Evolutionary conservation across 768 basidiomycete genomes (phyloP), one percentile per base, ranked within the genome.

Genomic region (Hygrophorus russula): DNA sequence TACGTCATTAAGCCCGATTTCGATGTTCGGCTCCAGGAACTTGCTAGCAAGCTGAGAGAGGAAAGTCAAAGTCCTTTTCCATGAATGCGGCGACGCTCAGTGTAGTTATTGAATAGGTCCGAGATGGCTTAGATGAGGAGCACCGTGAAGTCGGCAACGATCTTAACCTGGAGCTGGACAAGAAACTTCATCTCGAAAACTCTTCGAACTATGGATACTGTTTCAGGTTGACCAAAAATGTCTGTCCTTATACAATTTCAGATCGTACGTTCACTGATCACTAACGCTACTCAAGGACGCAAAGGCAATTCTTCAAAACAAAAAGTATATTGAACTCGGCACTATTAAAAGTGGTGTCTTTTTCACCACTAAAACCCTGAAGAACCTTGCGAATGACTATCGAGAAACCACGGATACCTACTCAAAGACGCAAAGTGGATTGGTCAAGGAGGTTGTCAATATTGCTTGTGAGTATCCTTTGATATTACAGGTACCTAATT

Each of bases 131-230:
- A 13, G 90, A 99, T 53, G 69, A 66, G 10, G 91, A 96, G 56
- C 93, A 97, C 59, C 61, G 66, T 5, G 54, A 66, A 1, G 81
- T 78, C 0, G 83, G 83, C 5, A 59, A 68, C 5, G 85, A 87
- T 31, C 68, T 97, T 5, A 74, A 70, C 7, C 52, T 99, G 8
- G 91, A 94, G 12, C 72, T 90, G 2, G 88, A 96, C 60, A 94
- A 94, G 66, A 98, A 97, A 64, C 62, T 98, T 9, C 96, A 98
- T 60, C 67, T 99, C 20, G 96, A 99, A 64, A 92, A 93, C 53
- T 87, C 83, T 42, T 72, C 74, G 44, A 75, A 78, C 1, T 89
- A 94, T 55, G 91, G 92, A 1, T 94, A 98, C 58, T 92, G 87
- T 53, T 88, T 98, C 64, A 67, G 96, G 19, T 58, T 98, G 35